Evolutionary conservation across 2,329 filamentous ascomycete genomes (phyloP).

Genomic region (Botrytis medusae): DNA sequence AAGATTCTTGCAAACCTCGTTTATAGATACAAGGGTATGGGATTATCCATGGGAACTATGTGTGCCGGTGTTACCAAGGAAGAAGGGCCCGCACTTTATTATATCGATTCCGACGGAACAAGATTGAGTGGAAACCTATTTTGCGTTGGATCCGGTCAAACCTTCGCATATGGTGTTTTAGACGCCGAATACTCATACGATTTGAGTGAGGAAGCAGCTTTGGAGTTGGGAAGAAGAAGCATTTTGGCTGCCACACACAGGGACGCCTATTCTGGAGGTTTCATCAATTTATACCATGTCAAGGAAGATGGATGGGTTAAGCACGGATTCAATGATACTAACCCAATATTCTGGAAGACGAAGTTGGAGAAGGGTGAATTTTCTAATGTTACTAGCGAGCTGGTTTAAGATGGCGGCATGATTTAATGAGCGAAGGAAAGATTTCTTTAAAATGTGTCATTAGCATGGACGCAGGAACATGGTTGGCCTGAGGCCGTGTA

Average conservation of each 20-base stretch:
- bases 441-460: slow-evolving; percentile 38
- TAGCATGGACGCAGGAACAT: slow-evolving; percentile 35
- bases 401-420: slow-evolving; percentile 34
- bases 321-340: slow-evolving; percentile 97
- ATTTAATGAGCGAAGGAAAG: slow-evolving; percentile 15
- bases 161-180: slow-evolving; percentile 96
- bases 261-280: slow-evolving; percentile 98
- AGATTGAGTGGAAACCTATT: slow-evolving; percentile 91
- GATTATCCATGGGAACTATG: slow-evolving; percentile 99
- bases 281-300: slow-evolving; percentile 98
- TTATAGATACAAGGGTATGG: slow-evolving; percentile 99
- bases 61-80: slow-evolving; percentile 93
- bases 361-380: slow-evolving; percentile 99
- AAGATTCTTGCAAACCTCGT: slow-evolving; percentile 99
- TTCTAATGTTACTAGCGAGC: slow-evolving; percentile 46
- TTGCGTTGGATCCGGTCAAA: slow-evolving; percentile 97
- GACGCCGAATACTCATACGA: slow-evolving; percentile 96
- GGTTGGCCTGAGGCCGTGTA: slow-evolving; percentile 33
- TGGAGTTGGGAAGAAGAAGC: slow-evolving; percentile 86
- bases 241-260: slow-evolving; percentile 95
- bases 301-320: slow-evolving; percentile 99
- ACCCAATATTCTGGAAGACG: slow-evolving; percentile 99
- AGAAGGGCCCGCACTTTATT: slow-evolving; percentile 97
- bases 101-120: slow-evolving; percentile 97
- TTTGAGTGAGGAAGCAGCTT: slow-evolving; percentile 78